phyloP scores from a whole-genome alignment of 1,139 yeast species.

The Scheffersomyces segobiensis region DNA sequence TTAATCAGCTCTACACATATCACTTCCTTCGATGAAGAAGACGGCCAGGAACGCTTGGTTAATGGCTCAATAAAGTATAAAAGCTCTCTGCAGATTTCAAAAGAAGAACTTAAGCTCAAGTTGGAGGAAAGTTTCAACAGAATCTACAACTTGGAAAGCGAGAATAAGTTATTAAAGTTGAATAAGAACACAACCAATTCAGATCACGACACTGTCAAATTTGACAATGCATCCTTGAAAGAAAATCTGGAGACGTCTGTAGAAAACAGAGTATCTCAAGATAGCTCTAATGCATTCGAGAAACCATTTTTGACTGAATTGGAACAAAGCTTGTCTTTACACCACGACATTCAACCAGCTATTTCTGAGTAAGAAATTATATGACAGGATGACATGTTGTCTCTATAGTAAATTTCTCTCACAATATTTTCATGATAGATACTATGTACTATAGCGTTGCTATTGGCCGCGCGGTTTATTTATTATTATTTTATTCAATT shows the following conservation, averaged over 20 bases:
- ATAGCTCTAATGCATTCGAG: neutral
- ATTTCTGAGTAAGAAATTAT: neutral
- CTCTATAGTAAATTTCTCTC: neutral
- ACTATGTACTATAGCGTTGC: neutral
- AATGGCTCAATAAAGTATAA: constrained; percentile 4
- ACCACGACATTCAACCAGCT: neutral
- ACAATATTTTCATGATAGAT: neutral
- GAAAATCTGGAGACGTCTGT: neutral
- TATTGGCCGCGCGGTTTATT: neutral
- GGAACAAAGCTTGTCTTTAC: constrained; percentile 7
- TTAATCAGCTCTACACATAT: constrained; percentile 39
- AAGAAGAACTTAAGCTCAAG: constrained; percentile 34
- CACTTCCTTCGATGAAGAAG: constrained; percentile 36
- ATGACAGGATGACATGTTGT: neutral
- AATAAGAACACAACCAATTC: constrained; percentile 1
- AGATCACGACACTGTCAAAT: neutral
- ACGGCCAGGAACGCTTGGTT: constrained; percentile 10
- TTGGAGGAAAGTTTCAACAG: constrained; percentile 44
- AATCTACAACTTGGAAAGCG: constrained; percentile 36
- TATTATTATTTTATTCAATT: neutral
- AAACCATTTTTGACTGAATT: constrained; percentile 11
- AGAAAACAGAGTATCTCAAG: neutral
- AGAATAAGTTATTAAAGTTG: constrained; percentile 22
- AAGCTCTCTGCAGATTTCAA: constrained; percentile 22
- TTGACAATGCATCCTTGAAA: neutral